These are phyloP conservation scores for Botrytis hyacinthi DNA, from an alignment of 2,329 filamentous ascomycete genomes.

Conservation along the genomic window DNA sequence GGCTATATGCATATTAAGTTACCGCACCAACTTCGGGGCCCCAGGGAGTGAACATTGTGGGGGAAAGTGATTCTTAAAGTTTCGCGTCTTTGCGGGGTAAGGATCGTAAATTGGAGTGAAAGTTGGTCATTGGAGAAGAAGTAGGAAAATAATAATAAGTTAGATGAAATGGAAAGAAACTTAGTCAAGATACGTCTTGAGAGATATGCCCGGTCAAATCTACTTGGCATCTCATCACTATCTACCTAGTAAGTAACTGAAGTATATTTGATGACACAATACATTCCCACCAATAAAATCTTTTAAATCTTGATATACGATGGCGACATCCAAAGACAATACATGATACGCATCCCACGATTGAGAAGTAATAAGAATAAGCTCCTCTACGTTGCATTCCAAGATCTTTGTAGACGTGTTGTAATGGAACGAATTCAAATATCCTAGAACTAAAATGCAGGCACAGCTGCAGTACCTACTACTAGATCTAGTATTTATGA, in stretches of 20 bases:
- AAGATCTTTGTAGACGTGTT: background rate
- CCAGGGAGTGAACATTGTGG: background rate
- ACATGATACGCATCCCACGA: too few relatives aligned
- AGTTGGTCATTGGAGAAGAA: background rate
- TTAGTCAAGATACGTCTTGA: background rate
- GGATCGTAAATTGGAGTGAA: background rate
- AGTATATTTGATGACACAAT: background rate
- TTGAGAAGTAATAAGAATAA: background rate
- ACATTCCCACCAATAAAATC: background rate
- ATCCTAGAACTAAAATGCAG: background rate
- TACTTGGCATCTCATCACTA: background rate
- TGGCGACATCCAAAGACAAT: background rate
- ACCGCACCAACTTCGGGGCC: background rate
- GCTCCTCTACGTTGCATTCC: background rate
- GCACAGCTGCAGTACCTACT: background rate
- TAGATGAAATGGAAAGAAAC: background rate
- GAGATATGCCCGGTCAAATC: background rate
- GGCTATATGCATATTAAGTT: background rate
- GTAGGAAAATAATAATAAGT: too few relatives aligned
- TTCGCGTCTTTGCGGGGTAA: background rate
- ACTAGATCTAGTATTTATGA: too few relatives aligned
- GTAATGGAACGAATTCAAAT: background rate
- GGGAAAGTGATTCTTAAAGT: background rate
- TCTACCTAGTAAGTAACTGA: too few relatives aligned
- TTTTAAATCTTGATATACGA: background rate